A percentile compares a stretch with the other conserved stretches of the same genome.
phyloP scores from a whole-genome alignment of 176 grass and related monocot genomes.

The Leersia perrieri region DNA sequence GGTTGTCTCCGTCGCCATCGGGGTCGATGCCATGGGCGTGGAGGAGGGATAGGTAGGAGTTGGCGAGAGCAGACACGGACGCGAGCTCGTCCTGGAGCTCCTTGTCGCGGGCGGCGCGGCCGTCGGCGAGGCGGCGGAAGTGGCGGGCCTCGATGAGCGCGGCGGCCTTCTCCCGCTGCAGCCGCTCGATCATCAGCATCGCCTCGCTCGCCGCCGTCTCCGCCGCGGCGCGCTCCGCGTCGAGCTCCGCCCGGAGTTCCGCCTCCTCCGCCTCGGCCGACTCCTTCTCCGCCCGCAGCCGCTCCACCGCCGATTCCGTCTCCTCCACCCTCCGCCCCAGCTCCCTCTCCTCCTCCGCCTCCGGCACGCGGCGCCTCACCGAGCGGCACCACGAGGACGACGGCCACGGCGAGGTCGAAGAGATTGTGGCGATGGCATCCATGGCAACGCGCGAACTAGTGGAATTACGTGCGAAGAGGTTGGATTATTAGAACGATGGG shows the following conservation, averaged over 20 bases:
- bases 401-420: neutral
- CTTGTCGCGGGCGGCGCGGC: constrained; percentile 19
- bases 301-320: neutral
- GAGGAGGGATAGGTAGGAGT: constrained; percentile 35
- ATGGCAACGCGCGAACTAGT: too few relatives aligned
- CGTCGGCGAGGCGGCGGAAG: constrained; percentile 45
- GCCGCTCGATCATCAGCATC: constrained; percentile 58
- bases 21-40: constrained; percentile 36
- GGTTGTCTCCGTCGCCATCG: neutral
- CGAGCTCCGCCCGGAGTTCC: constrained; percentile 36
- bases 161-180: constrained; percentile 61
- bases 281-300: constrained; percentile 33
- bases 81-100: constrained; percentile 39
- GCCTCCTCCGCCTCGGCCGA: constrained; percentile 28
- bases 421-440: neutral
- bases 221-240: constrained; percentile 43
- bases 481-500: too few relatives aligned
- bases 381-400: neutral
- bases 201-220: constrained; percentile 43
- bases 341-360: neutral
- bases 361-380: constrained; percentile 1
- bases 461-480: too few relatives aligned
- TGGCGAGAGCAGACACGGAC: constrained; percentile 1
- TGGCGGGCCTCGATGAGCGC: constrained; percentile 52
- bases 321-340: constrained; percentile 1